A percentile compares a stretch with the other conserved stretches of the same genome.
Evolutionary conservation across 306 rosid species (phyloP).

Genomic region (Abrus pulchellus): DNA sequence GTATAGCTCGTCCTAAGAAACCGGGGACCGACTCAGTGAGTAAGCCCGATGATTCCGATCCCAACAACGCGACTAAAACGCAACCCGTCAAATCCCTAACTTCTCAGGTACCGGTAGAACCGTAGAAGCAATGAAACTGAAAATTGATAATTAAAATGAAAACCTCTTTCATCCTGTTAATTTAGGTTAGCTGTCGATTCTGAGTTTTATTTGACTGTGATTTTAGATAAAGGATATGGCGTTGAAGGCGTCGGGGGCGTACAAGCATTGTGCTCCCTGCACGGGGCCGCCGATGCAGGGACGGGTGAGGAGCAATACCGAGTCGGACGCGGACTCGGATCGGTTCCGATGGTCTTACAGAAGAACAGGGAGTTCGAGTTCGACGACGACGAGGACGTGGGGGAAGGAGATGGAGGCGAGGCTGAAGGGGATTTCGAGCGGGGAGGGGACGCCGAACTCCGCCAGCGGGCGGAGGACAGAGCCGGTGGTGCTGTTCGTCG

Average conservation of each 20-base stretch:
- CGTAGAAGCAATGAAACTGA: neutral
- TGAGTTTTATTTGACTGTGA: neutral
- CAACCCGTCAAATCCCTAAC: conserved; percentile 84
- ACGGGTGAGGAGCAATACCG: conserved; percentile 52
- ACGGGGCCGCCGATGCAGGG: conserved; percentile 66
- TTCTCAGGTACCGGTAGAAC: conserved; percentile 63
- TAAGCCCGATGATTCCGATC: conserved; percentile 72
- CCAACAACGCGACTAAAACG: conserved; percentile 57
- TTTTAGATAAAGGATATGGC: conserved; percentile 91
- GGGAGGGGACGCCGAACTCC: conserved; percentile 86
- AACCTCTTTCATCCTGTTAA: neutral
- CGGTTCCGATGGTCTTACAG: conserved; percentile 79
- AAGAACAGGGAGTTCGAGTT: conserved; percentile 83
- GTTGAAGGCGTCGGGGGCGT: conserved; percentile 90
- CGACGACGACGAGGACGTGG: conserved; percentile 79
- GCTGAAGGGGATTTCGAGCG: conserved; percentile 91
- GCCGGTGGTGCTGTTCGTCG: conserved; percentile 76
- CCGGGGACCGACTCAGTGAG: conserved; percentile 68
- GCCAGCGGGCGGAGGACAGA: conserved; percentile 76
- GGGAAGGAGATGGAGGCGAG: conserved; percentile 96
- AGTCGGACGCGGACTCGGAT: conserved; percentile 83
- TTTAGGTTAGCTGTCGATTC: neutral
- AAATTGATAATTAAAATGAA: neutral
- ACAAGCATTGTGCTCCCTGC: conserved; percentile 84
- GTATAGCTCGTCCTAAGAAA: conserved; percentile 93